phyloP scores from a whole-genome alignment of 2,329 filamentous ascomycete species.

The Biscogniauxia mediterranea region DNA sequence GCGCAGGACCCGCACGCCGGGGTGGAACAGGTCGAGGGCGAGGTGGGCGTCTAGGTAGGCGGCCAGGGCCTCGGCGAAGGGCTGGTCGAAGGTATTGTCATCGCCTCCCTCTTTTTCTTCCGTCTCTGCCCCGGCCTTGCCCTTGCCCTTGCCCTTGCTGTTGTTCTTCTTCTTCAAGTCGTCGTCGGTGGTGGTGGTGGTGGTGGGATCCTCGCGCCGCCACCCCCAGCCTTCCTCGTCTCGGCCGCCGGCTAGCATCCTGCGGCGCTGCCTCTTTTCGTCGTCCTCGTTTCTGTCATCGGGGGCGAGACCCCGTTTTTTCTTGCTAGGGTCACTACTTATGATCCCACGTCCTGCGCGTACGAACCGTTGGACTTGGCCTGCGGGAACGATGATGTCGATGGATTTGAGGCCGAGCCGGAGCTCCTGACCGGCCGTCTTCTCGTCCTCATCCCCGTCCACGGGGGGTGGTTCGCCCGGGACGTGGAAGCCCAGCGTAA shows the following conservation, averaged over 20 bases:
- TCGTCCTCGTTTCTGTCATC: constrained; percentile 33
- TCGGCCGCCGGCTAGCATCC: constrained; percentile 46
- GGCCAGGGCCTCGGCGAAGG: constrained; percentile 51
- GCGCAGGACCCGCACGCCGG: constrained; percentile 50
- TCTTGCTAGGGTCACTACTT: constrained; percentile 3
- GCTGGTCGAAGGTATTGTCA: constrained; percentile 25
- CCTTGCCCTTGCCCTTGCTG: not conserved
- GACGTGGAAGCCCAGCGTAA: constrained; percentile 52
- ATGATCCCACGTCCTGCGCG: constrained; percentile 36
- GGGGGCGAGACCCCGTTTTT: constrained; percentile 5
- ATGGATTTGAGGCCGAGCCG: constrained; percentile 42
- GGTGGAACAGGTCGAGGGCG: constrained; percentile 54
- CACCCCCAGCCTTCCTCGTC: constrained; percentile 55
- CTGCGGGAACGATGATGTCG: constrained; percentile 50
- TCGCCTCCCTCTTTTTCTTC: constrained; percentile 1
- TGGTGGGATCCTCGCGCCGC: constrained; percentile 28
- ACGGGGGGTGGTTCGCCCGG: constrained; percentile 20
- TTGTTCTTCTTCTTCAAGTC: no score
- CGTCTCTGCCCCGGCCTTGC: no score
- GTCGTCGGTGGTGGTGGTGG: no score
- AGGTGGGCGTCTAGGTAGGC: constrained; percentile 52
- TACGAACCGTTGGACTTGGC: constrained; percentile 47
- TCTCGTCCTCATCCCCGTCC: not conserved
- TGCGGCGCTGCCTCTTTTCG: constrained; percentile 35
- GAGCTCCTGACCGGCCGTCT: constrained; percentile 1